Percentiles rank a stretch among this genome's conserved stretches.
Evolutionary conservation across 352 stramenopile genomes (phyloP).

Genomic region (Nothophytophthora sp.): DNA sequence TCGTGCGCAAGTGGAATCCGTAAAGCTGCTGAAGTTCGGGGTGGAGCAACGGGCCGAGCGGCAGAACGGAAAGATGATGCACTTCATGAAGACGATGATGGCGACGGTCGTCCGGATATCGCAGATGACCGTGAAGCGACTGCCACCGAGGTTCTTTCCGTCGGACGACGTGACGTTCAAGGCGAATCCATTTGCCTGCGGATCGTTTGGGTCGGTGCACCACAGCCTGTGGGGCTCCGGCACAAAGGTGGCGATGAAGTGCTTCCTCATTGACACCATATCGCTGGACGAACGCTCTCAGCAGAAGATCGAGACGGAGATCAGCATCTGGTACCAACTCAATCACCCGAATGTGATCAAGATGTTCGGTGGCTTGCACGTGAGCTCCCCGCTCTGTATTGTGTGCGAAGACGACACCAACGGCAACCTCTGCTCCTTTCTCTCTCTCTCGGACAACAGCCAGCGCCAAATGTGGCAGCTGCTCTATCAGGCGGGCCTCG

Average conservation of each 20-base stretch:
- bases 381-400: constrained; percentile 11
- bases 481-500: constrained; percentile 28
- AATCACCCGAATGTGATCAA: constrained; percentile 26
- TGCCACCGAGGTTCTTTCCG: constrained; percentile 20
- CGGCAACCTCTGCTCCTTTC: constrained; percentile 11
- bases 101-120: constrained; percentile 4
- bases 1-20: constrained; percentile 9
- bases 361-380: constrained; percentile 26
- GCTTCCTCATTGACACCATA: not conserved
- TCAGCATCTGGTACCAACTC: constrained; percentile 11
- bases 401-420: constrained; percentile 16
- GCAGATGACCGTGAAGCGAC: not conserved
- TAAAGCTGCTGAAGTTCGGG: constrained; percentile 18
- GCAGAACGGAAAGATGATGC: constrained; percentile 3
- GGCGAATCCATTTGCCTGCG: constrained; percentile 13
- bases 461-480: constrained; percentile 4
- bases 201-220: constrained; percentile 13
- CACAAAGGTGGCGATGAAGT: constrained; percentile 29
- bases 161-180: constrained; percentile 15
- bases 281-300: not conserved
- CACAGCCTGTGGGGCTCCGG: constrained; percentile 9
- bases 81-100: constrained; percentile 7
- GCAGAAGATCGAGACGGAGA: constrained; percentile 9
- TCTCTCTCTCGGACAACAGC: not conserved
- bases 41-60: constrained; percentile 5